Conservation (phyloP, 352 stramenopile species). For the Phytophthora podocarpi region DNA sequence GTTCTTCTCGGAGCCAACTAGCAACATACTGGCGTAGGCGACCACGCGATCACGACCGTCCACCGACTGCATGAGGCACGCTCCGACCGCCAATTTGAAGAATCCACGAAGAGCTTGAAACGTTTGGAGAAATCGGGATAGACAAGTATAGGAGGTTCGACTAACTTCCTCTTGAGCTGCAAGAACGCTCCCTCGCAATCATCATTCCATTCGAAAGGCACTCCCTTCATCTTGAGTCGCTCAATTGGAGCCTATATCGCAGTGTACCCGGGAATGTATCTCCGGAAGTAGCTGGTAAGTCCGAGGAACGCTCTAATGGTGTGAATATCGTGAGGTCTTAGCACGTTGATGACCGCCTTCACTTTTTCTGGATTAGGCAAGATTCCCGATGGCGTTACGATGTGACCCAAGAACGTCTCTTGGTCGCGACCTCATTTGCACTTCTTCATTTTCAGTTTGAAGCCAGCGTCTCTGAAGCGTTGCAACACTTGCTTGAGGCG, state of each 20-base stretch:
- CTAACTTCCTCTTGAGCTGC: not conserved
- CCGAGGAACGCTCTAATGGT: not conserved
- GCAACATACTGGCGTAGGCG: not conserved
- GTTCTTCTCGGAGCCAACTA: not conserved
- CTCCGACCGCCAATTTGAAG: not conserved
- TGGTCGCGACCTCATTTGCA: no score
- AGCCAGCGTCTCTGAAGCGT: not conserved
- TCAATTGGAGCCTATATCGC: not conserved
- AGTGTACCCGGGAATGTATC: slow-evolving; percentile 1
- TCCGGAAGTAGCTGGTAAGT: not conserved
- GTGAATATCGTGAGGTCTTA: no score
- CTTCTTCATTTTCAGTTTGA: slow-evolving; percentile 5
- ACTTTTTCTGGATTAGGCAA: not conserved
- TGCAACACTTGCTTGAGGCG: not conserved
- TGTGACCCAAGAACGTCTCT: no score
- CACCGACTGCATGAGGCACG: slow-evolving; percentile 5
- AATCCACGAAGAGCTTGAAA: no score
- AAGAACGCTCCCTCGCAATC: not conserved
- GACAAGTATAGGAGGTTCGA: slow-evolving; percentile 3
- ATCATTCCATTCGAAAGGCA: not conserved
- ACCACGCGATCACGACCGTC: not conserved
- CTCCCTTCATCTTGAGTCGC: not conserved
- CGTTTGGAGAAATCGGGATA: slow-evolving; percentile 1
- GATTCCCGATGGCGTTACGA: not conserved
- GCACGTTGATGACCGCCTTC: no score